Percentiles rank a stretch among this genome's conserved stretches.
phyloP scores from a whole-genome alignment of 768 basidiomycete species.

The Phlebiopsis gigantea region DNA sequence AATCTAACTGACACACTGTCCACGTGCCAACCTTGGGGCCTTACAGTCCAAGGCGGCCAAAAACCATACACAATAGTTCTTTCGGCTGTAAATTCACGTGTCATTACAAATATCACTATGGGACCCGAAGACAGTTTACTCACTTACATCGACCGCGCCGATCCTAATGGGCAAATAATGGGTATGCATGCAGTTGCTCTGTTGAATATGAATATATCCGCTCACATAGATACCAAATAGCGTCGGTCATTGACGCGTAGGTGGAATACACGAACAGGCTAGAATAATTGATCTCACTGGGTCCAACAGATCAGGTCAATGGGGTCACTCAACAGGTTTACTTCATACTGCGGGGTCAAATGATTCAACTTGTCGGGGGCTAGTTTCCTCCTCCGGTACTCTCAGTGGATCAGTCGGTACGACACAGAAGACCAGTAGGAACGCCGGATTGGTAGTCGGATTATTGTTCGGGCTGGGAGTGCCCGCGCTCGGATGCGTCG shows the following conservation, averaged over 20 bases:
- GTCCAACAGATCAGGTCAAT: conserved; percentile 32
- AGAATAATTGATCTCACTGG: not conserved
- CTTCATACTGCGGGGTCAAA: conserved; percentile 23
- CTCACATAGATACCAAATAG: conserved; percentile 15
- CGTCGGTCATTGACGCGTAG: conserved; percentile 25
- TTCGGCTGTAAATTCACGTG: conserved; percentile 31
- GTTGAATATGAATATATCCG: not conserved
- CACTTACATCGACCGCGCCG: conserved; percentile 39
- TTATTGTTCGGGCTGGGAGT: too few relatives aligned
- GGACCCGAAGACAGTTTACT: conserved; percentile 31
- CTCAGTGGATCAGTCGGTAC: conserved; percentile 10
- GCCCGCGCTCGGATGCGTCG: too few relatives aligned
- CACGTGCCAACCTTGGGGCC: conserved; percentile 44
- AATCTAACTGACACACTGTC: conserved; percentile 33
- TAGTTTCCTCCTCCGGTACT: conserved; percentile 26
- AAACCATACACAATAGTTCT: conserved; percentile 43
- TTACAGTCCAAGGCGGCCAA: conserved; percentile 37
- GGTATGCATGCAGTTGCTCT: conserved; percentile 27
- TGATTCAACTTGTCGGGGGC: conserved; percentile 29
- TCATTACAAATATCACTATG: conserved; percentile 38
- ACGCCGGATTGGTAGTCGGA: too few relatives aligned
- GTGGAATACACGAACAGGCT: too few relatives aligned
- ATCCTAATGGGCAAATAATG: conserved; percentile 32
- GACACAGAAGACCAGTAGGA: not conserved
- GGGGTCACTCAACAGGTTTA: conserved; percentile 22